A percentile compares a stretch with the other conserved stretches of the same genome.
Conservation (phyloP, 2,329 filamentous ascomycete genomes). For the Botrytis fragariae region DNA sequence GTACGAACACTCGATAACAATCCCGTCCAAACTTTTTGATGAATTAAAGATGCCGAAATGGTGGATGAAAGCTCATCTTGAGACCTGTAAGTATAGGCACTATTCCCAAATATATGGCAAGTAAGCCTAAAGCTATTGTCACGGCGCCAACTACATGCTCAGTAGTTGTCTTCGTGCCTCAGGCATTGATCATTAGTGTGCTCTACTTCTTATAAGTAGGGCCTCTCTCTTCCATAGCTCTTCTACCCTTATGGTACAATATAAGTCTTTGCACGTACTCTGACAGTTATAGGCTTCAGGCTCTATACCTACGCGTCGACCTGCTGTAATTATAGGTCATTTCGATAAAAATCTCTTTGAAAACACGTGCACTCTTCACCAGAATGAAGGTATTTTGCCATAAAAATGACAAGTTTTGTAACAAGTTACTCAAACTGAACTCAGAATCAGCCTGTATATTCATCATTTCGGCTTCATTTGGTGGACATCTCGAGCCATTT, state of each 20-base stretch:
- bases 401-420: not conserved
- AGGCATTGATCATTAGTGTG: too few relatives aligned
- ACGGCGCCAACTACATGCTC: too few relatives aligned
- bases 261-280: too few relatives aligned
- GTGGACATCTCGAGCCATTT: not conserved
- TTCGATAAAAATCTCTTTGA: too few relatives aligned
- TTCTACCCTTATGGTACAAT: too few relatives aligned
- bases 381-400: not conserved
- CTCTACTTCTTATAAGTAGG: too few relatives aligned
- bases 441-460: not conserved
- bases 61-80: not conserved
- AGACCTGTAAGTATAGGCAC: not conserved
- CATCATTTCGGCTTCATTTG: not conserved
- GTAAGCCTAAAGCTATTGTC: rapidly evolving
- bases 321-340: not conserved
- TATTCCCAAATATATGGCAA: rapidly evolving
- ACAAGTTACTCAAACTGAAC: too few relatives aligned
- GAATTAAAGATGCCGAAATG: not conserved
- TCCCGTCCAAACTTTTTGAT: not conserved
- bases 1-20: not conserved
- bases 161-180: too few relatives aligned
- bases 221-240: too few relatives aligned
- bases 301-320: rapidly evolving
- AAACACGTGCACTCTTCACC: too few relatives aligned
- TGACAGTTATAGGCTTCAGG: too few relatives aligned